A percentile compares a stretch with the other conserved stretches of the same genome.
phyloP scores from a whole-genome alignment of 495 filamentous ascomycete genomes.

The Neurospora intermedia region DNA sequence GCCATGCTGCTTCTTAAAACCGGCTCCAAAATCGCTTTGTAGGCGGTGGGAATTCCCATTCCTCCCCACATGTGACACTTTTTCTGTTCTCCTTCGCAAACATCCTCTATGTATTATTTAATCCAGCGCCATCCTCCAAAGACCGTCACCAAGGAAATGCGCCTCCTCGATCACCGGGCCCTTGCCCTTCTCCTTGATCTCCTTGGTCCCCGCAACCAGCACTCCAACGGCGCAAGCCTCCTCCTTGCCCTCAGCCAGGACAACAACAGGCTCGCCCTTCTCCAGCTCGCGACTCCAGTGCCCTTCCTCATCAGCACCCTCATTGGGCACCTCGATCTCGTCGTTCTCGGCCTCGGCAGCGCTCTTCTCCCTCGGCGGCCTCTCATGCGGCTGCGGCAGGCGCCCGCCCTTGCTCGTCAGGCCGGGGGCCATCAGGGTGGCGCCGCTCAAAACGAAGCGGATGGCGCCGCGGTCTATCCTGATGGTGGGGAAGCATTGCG shows the following conservation, averaged over 20 bases:
- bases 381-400: conserved; percentile 44
- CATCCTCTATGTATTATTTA: conserved; percentile 20
- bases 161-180: conserved; percentile 85
- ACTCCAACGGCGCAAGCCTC: conserved; percentile 81
- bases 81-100: neutral
- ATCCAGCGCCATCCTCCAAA: conserved; percentile 73
- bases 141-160: conserved; percentile 88
- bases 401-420: conserved; percentile 71
- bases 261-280: conserved; percentile 70
- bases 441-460: conserved; percentile 87
- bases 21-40: neutral
- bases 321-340: conserved; percentile 33
- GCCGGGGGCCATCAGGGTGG: conserved; percentile 90
- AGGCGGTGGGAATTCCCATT: neutral
- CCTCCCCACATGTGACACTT: neutral
- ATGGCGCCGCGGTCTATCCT: conserved; percentile 91
- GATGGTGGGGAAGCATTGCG: conserved; percentile 50
- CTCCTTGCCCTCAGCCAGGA: conserved; percentile 88
- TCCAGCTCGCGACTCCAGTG: conserved; percentile 50
- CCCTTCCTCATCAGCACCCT: conserved; percentile 35
- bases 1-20: neutral
- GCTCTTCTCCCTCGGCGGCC: conserved; percentile 17
- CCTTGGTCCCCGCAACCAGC: conserved; percentile 78
- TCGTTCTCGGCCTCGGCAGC: conserved; percentile 10
- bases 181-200: conserved; percentile 87